Conservation (phyloP, 345 rosid species). For the Acer saccharum region DNA sequence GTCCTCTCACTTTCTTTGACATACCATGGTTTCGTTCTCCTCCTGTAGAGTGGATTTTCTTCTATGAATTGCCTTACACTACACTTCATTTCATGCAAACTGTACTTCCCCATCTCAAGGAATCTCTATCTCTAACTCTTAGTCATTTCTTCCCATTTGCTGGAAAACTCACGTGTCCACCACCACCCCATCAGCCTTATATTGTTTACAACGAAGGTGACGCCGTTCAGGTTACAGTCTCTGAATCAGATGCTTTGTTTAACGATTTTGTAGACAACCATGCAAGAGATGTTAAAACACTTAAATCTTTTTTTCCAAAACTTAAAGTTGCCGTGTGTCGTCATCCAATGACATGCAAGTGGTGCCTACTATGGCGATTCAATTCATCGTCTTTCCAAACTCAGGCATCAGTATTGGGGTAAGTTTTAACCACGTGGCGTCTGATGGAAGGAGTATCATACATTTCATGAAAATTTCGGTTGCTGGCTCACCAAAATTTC, state of each 20-base stretch:
- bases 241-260: conserved; percentile 31
- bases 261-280: conserved; percentile 15
- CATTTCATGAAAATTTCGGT: conserved; percentile 44
- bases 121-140: conserved; percentile 35
- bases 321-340: background rate
- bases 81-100: conserved; percentile 14
- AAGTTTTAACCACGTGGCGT: no score
- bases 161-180: conserved; percentile 27
- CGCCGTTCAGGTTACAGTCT: conserved; percentile 30
- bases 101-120: conserved; percentile 24
- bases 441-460: conserved; percentile 31
- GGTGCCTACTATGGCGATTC: conserved; percentile 30
- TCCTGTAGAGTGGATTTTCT: conserved; percentile 31
- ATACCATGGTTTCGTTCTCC: conserved; percentile 20
- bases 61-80: conserved; percentile 26
- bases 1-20: conserved; percentile 49
- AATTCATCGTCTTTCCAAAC: conserved; percentile 42
- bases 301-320: conserved; percentile 35
- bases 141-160: conserved; percentile 33
- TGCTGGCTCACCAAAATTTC: conserved; percentile 35
- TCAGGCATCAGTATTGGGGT: conserved; percentile 36
- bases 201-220: conserved; percentile 20
- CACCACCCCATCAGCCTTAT: conserved; percentile 29
- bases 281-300: conserved; percentile 11
- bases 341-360: background rate